Conservation (phyloP, 2,329 filamentous ascomycete species). For the Colletotrichum caudatum region DNA sequence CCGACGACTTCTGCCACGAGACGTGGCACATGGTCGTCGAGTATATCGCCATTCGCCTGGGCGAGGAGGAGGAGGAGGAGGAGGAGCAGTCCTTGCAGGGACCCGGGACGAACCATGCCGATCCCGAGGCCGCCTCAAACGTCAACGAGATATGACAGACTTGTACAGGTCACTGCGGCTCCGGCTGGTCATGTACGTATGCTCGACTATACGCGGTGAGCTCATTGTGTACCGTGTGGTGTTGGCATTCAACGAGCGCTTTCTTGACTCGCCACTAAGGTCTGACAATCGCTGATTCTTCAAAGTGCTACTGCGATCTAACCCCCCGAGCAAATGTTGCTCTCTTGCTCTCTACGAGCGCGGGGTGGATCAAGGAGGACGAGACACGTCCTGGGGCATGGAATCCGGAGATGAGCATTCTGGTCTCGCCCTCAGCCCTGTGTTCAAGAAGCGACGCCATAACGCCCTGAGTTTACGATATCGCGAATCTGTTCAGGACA, state of each 20-base stretch:
- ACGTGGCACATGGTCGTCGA: background rate
- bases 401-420: background rate
- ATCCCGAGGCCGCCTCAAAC: background rate
- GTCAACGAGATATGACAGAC: too few relatives aligned
- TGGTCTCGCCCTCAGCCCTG: background rate
- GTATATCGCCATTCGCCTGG: conserved; percentile 2
- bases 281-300: background rate
- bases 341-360: background rate
- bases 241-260: background rate
- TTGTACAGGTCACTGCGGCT: background rate
- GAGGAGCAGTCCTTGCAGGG: background rate
- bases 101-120: background rate
- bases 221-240: background rate
- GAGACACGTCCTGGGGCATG: background rate
- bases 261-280: background rate
- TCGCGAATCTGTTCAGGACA: background rate
- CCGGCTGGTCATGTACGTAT: background rate
- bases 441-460: too few relatives aligned
- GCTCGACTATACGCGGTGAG: background rate
- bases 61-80: background rate
- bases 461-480: background rate
- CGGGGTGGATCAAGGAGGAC: background rate
- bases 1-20: background rate
- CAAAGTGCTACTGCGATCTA: background rate
- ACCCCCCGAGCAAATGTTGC: background rate